Percentiles rank a stretch among this genome's conserved stretches.
Conservation (phyloP, 1,284 basidiomycete species). For the Naganishia cerealis region DNA sequence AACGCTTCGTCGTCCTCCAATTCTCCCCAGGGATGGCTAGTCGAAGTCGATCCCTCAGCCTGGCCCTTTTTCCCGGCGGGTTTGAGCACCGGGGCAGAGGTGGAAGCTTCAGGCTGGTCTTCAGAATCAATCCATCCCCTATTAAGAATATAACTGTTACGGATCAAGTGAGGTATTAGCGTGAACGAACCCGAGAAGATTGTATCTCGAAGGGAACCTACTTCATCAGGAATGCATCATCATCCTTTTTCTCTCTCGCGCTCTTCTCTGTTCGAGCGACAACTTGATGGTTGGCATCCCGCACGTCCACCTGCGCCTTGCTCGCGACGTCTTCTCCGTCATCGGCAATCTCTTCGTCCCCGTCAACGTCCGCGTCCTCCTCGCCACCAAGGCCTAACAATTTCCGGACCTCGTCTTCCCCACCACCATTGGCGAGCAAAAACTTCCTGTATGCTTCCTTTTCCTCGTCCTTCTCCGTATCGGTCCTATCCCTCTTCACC, state of each 20-base stretch:
- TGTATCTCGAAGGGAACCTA: slow-evolving; percentile 55
- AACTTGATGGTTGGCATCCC: slow-evolving; percentile 58
- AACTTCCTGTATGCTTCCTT: slow-evolving; percentile 76
- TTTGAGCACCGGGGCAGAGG: slow-evolving; percentile 25
- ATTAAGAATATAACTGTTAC: slow-evolving; percentile 80
- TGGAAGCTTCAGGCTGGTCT: slow-evolving; percentile 42
- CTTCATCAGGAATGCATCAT: slow-evolving; percentile 80
- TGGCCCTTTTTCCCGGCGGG: slow-evolving; percentile 32
- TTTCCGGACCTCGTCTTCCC: slow-evolving; percentile 65
- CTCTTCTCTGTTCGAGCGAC: slow-evolving; percentile 64
- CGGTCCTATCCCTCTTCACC: slow-evolving; percentile 63
- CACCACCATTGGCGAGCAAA: slow-evolving; percentile 73
- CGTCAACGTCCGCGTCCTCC: slow-evolving; percentile 34
- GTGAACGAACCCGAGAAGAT: not conserved
- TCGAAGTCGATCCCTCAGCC: slow-evolving; percentile 25
- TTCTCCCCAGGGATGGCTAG: slow-evolving; percentile 50
- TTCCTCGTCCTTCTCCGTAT: slow-evolving; percentile 75
- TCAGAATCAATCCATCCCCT: slow-evolving; percentile 87
- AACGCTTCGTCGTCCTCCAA: slow-evolving; percentile 61
- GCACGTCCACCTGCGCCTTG: slow-evolving; percentile 38
- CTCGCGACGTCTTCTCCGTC: slow-evolving; percentile 33
- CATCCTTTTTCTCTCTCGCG: slow-evolving; percentile 48
- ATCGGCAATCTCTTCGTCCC: slow-evolving; percentile 37
- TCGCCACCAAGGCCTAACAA: slow-evolving; percentile 52
- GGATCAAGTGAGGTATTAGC: slow-evolving; percentile 8